Evolutionary conservation across 2,329 filamentous ascomycete species (phyloP).

Genomic region (Pestalotiopsis fici): DNA sequence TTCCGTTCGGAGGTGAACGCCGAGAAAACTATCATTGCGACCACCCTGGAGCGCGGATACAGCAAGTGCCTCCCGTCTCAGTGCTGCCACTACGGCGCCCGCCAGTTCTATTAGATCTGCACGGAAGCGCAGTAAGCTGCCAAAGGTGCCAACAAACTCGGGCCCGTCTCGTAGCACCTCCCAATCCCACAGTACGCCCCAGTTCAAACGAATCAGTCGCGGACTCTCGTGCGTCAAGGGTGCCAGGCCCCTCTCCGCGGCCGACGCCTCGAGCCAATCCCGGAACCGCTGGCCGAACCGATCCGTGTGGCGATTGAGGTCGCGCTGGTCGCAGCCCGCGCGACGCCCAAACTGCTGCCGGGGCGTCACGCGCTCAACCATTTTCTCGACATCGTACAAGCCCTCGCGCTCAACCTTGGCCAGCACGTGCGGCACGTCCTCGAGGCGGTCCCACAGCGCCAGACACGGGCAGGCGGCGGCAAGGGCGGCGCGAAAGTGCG

Average conservation of each 20-base stretch:
- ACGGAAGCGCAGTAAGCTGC: slow-evolving; percentile 42
- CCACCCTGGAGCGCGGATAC: slow-evolving; percentile 14
- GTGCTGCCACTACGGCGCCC: slow-evolving; percentile 14
- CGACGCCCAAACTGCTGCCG: slow-evolving; percentile 32
- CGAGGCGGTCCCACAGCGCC: slow-evolving; percentile 32
- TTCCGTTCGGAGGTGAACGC: slow-evolving; percentile 47
- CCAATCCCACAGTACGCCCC: slow-evolving; percentile 46
- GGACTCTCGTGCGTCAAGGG: slow-evolving; percentile 25
- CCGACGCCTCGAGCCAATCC: slow-evolving; percentile 22
- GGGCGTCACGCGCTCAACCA: slow-evolving; percentile 38
- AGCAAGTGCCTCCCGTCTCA: slow-evolving; percentile 24
- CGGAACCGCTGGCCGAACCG: slow-evolving; percentile 33
- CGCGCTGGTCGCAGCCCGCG: slow-evolving; percentile 36
- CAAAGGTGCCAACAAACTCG: slow-evolving; percentile 43
- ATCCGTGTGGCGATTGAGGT: slow-evolving; percentile 39
- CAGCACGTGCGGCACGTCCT: slow-evolving; percentile 35
- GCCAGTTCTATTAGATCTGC: slow-evolving; percentile 28
- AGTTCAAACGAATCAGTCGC: slow-evolving; percentile 35
- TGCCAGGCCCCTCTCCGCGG: slow-evolving; percentile 16
- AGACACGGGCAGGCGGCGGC: slow-evolving; percentile 38
- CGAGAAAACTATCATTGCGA: slow-evolving; percentile 27
- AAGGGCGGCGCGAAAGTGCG: slow-evolving; percentile 39
- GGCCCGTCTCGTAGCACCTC: slow-evolving; percentile 45
- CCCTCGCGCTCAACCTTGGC: slow-evolving; percentile 25
- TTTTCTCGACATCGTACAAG: slow-evolving; percentile 12